Conservation (phyloP, 768 basidiomycete genomes). For the Guyanaporus albipodus region DNA sequence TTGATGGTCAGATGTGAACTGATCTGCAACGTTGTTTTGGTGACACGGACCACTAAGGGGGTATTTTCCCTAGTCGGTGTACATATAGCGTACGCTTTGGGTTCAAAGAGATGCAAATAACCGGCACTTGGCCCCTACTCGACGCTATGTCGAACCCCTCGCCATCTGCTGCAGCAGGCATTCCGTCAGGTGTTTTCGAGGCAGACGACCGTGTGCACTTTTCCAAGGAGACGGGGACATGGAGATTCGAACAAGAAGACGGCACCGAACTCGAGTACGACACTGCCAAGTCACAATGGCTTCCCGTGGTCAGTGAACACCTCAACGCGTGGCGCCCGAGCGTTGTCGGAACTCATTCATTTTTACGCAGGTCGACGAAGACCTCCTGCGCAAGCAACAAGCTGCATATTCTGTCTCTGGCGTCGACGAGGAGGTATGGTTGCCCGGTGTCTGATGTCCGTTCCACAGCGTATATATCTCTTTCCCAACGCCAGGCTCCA, state of each 20-base stretch:
- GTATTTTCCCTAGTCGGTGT: slow-evolving; percentile 11
- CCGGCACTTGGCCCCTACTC: slow-evolving; percentile 7
- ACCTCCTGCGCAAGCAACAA: slow-evolving; percentile 84
- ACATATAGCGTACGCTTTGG: background rate
- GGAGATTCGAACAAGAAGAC: slow-evolving; percentile 88
- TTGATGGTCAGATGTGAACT: slow-evolving; percentile 25
- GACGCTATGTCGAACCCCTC: slow-evolving; percentile 29
- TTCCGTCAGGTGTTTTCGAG: slow-evolving; percentile 61
- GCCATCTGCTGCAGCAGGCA: slow-evolving; percentile 49
- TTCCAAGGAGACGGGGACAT: slow-evolving; percentile 68
- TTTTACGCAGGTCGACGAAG: slow-evolving; percentile 74
- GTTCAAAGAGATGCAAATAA: slow-evolving; percentile 42
- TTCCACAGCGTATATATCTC: slow-evolving; percentile 23
- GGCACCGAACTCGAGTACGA: slow-evolving; percentile 92
- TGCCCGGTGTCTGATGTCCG: slow-evolving; percentile 15
- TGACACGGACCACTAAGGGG: background rate
- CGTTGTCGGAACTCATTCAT: background rate
- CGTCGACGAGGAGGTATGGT: slow-evolving; percentile 87
- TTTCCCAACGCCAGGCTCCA: slow-evolving; percentile 57
- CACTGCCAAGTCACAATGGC: slow-evolving; percentile 68
- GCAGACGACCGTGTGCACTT: slow-evolving; percentile 81
- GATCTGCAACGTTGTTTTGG: slow-evolving; percentile 23
- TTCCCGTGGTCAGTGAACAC: slow-evolving; percentile 65
- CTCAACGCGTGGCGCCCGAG: background rate
- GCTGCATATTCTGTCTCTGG: slow-evolving; percentile 91